Evolutionary conservation across 1,139 yeast genomes (phyloP), one percentile per base, ranked within the genome.

Genomic region (Sugiyamaella novakii): DNA sequence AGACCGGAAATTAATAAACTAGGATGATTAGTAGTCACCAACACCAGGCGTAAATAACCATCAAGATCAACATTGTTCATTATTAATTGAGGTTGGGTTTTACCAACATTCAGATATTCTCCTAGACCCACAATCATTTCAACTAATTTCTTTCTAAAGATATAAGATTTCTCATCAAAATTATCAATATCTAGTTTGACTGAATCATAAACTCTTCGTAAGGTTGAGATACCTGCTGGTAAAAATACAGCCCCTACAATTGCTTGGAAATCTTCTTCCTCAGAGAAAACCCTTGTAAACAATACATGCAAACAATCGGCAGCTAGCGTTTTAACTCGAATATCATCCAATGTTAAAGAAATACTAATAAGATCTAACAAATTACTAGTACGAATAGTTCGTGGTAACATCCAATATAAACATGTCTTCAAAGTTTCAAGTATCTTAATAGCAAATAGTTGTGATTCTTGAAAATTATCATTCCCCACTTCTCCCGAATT

Each of bases 111-210:
- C 51, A 86, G 71, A 64, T 82, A 83, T 59, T 85, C 96, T 59
- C 96, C 88, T 35, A 92, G 72, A 1, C 95, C 88, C 33, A 92
- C 95, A 43, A 91, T 80, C 87, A 92, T 86, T 65, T 94, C 98
- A 4, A 91, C 96, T 18, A 92, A 78, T 67, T 92, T 91, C 64
- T 92, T 92, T 55, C 87, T 72, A 53, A 92, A 76, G 0, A 95
- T 81, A 64, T 94, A 92, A 43, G 75, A 70, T 30, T 78, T 77
- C 60, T 89, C 97, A 64, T 89, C 95, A 30, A 88, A 76, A 60
- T 83, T 87, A 52, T 84, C 84, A 0, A 92, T 80, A 62, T 88
- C 85, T 28, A 86, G 72, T 47, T 72, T 72, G 43, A 87, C 72
- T 8, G 82, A 74, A 44, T 77, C 76, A 65, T 83, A 89, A 35